Base-by-base conservation (phyloP, 371 early-diverging fungal species). In the Mucor sp. region DNA sequence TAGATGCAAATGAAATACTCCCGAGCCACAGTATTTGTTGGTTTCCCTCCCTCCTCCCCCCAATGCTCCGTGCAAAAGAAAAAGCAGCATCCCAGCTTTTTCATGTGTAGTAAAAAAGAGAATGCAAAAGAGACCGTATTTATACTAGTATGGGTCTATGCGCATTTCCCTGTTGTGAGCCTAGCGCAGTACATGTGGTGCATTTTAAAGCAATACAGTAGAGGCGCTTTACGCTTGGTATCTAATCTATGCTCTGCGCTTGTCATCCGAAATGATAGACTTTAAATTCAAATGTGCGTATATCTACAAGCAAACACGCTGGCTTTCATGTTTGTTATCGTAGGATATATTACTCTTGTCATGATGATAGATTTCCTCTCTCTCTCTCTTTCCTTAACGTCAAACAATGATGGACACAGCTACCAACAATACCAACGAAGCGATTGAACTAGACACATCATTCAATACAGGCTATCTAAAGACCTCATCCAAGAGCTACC, bases 381-480 rank as follows among this genome's bases (percentile, higher is more conserved):
- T 47, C 48, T n/a, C 21, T 37, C 14, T 58, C 27, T 27, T 23
- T 48, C 23, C 19, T 21, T 47, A 19, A 14, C 25, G 43, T 17
- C 4, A 7, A 53, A 21, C 33, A 47, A 61, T 48, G 48, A 62
- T 48, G 50, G 62, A 62, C 23, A 48, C 62, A 9, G 30, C 28
- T 11, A 15, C 61, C n/a, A 15, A 43, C 25, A 25, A 15, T 6
- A 28, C 23, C 17, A 62, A 62, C 21, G 15, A 28, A 8, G 25
- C 21, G 0, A 12, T 41, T 41, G 28, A 27, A 1, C 17, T 48
- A 19, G 15, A 62, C 32, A 47, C 32, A 19, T 32, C 48, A 23
- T 48, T 48, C n/a, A 21, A 63, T n/a, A 50, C 25, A 23, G 55
- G 63, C 23, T 63, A 55, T 39, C 53, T 63, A 27, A 63, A 63